Base-by-base conservation (phyloP, 2,329 filamentous ascomycete genomes). In the Nigrospora oryzae region DNA sequence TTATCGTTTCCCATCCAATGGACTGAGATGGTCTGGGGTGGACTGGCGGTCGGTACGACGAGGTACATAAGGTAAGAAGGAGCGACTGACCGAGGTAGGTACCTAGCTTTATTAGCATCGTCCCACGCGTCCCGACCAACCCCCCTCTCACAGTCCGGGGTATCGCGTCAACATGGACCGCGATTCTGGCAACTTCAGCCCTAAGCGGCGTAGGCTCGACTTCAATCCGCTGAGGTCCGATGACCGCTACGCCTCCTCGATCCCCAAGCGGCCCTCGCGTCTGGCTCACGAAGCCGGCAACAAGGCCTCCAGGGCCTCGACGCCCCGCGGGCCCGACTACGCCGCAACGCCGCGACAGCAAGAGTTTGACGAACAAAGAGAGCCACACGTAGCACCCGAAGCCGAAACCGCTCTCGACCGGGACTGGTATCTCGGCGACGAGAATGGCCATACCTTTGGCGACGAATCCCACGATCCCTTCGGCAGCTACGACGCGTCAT, bases 401-500 rank as follows among this genome's bases (percentile, higher is more conserved):
- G 87, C 94, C 51, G 77, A 81, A 15, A 77, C 77, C 50, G 86
- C 83, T 11, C 71, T 95, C 44, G 90, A 96, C 60, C 81, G 90
- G 49, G 90, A 95, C 64, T 96, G 90, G 90, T 96, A 96, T 57
- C 83, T 81, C 17, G 87, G 86, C 40, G 89, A 94, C 58, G 89
- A 95, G 61, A 86, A 84, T 23, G 77, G 79, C 0, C 86, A 94
- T 58, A 85, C 84, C 0, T 87, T 95, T 56, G 90, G 89, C 52
- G 90, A 95, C 59, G 90, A 96, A 51, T 75, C 82, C n/a, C 89
- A 95, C 64, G 94, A 95, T 58, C 90, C 89, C 0, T 95, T 95
- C 58, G 88, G 86, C 11, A 81, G 81, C 1, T 84, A 84, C 47
- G 86, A 79, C 51, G 77, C 83, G 16, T 83, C 83, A 62, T 83